Conservation (phyloP, 2,329 filamentous ascomycete species). For the Leptographium wingfieldii region DNA sequence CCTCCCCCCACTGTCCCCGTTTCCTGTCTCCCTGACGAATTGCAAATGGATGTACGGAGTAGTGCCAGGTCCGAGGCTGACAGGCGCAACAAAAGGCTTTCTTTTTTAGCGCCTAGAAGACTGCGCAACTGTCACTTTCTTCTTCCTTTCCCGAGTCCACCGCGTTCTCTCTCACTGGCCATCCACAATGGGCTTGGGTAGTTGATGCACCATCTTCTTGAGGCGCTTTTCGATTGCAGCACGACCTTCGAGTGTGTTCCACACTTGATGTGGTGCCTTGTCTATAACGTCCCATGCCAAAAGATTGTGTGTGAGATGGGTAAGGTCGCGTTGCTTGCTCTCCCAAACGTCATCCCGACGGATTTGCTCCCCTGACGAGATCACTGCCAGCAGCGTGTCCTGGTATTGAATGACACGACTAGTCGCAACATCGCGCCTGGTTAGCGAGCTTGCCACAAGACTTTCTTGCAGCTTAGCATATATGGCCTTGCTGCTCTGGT, state of each 20-base stretch:
- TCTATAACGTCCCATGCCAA: conserved; percentile 78
- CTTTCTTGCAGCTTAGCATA: conserved; percentile 90
- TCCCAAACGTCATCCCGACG: conserved; percentile 61
- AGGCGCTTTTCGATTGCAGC: conserved; percentile 68
- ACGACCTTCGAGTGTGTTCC: conserved; percentile 62
- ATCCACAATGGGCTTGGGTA: background rate
- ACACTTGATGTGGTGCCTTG: conserved; percentile 75
- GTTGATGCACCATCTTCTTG: conserved; percentile 44
- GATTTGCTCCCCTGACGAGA: conserved; percentile 68
- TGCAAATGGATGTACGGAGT: background rate
- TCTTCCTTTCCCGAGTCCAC: background rate
- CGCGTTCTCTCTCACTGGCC: background rate
- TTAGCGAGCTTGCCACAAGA: conserved; percentile 72
- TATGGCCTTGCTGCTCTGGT: conserved; percentile 71
- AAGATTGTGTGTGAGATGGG: conserved; percentile 65
- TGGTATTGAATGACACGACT: conserved; percentile 67
- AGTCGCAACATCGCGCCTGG: conserved; percentile 67
- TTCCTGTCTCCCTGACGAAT: background rate
- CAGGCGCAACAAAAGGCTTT: background rate
- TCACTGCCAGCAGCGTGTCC: conserved; percentile 63
- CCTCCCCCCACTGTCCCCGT: background rate
- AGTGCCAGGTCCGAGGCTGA: conserved; percentile 3
- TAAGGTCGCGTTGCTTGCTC: conserved; percentile 72
- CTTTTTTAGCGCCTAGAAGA: background rate
- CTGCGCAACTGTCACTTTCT: background rate